These are phyloP conservation scores for Lipomyces oligophaga DNA, from an alignment of 805 yeast species.

Conservation along the genomic window DNA sequence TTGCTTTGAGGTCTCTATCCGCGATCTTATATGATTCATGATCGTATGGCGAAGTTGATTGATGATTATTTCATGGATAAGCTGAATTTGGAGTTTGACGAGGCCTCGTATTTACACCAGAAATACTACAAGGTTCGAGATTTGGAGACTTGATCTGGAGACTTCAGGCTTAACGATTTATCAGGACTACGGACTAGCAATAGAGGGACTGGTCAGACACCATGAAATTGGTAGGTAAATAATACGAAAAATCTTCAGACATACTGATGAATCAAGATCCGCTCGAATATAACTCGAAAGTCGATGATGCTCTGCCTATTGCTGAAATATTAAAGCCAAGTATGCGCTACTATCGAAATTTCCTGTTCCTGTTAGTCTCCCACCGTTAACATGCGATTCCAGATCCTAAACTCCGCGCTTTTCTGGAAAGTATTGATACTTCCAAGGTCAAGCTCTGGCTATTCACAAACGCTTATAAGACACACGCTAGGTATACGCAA, in stretches of 20 bases:
- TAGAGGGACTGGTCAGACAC: slow-evolving; percentile 75
- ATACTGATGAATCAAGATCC: slow-evolving; percentile 50
- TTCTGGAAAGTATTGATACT: slow-evolving; percentile 39
- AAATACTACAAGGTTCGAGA: slow-evolving; percentile 55
- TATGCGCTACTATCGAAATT: background rate
- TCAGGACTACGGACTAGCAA: slow-evolving; percentile 83
- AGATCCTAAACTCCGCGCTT: slow-evolving; percentile 36
- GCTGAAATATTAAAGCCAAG: slow-evolving; percentile 66
- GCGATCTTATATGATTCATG: slow-evolving; percentile 71
- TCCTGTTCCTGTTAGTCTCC: background rate
- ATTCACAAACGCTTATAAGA: slow-evolving; percentile 89
- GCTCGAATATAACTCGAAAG: slow-evolving; percentile 77
- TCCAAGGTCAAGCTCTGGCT: slow-evolving; percentile 76
- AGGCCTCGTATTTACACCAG: slow-evolving; percentile 67
- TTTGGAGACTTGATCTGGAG: background rate
- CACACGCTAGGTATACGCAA: slow-evolving; percentile 57
- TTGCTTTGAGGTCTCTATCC: slow-evolving; percentile 52
- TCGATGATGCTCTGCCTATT: slow-evolving; percentile 88
- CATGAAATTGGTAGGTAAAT: slow-evolving; percentile 45
- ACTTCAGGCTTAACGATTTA: background rate
- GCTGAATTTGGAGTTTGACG: slow-evolving; percentile 60
- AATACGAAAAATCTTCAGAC: slow-evolving; percentile 30
- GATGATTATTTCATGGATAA: slow-evolving; percentile 71
- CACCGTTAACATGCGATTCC: slow-evolving; percentile 41
- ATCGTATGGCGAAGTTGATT: slow-evolving; percentile 81